phyloP scores from a whole-genome alignment of 2,329 filamentous ascomycete genomes.

The Talaromyces verruculosus region DNA sequence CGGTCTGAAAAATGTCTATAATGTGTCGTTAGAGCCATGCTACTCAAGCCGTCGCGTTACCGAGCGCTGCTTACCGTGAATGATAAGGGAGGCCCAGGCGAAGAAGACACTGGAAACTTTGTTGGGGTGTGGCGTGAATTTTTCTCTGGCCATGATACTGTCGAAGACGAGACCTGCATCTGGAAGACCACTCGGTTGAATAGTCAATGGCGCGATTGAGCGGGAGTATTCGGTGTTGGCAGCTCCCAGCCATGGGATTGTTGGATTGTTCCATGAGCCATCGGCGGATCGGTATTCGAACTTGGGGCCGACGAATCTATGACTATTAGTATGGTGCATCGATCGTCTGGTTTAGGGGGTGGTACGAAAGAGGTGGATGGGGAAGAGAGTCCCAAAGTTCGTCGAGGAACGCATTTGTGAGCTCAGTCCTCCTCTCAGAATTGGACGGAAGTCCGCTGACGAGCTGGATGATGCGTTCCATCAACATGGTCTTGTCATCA shows the following conservation, averaged over 20 bases:
- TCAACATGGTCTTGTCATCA: conserved; percentile 75
- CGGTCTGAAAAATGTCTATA: conserved; percentile 68
- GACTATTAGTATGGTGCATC: not conserved
- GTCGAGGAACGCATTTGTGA: conserved; percentile 68
- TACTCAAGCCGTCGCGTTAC: not conserved
- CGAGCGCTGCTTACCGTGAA: conserved; percentile 57
- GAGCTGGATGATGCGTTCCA: conserved; percentile 70
- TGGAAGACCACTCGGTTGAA: conserved; percentile 64
- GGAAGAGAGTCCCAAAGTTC: conserved; percentile 70
- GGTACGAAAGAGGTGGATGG: conserved; percentile 67
- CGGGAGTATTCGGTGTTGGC: conserved; percentile 68
- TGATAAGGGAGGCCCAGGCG: conserved; percentile 72
- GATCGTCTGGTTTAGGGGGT: not conserved
- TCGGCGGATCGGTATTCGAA: conserved; percentile 68
- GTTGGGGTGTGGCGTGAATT: conserved; percentile 60
- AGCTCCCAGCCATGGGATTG: conserved; percentile 64
- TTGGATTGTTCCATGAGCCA: conserved; percentile 70
- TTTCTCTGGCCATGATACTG: conserved; percentile 43
- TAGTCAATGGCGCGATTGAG: conserved; percentile 59
- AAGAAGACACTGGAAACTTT: conserved; percentile 71
- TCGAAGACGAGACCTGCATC: conserved; percentile 59
- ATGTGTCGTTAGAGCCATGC: not conserved
- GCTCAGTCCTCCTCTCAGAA: conserved; percentile 60
- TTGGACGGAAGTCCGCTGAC: conserved; percentile 63
- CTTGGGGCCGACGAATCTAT: conserved; percentile 51